Evolutionary conservation across 2,329 filamentous ascomycete species (phyloP).

Genomic region (Aspergillus sp.): DNA sequence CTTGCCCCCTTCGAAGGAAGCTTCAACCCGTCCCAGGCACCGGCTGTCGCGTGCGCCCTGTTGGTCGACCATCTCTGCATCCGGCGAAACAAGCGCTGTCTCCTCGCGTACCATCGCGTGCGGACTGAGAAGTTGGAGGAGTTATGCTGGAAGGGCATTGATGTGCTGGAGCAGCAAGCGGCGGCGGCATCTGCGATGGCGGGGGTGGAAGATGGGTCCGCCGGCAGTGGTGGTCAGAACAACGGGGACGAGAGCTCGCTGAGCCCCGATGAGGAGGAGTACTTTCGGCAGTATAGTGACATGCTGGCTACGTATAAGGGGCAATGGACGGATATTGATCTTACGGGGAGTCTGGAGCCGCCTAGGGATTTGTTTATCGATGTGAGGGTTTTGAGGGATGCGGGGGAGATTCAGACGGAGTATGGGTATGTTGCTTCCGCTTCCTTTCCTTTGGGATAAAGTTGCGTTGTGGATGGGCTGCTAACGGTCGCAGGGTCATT

Average conservation of each 20-base stretch:
- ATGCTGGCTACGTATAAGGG: slow-evolving; percentile 95
- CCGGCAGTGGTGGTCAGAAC: slow-evolving; percentile 21
- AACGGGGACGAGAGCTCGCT: slow-evolving; percentile 64
- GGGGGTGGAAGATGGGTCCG: slow-evolving; percentile 19
- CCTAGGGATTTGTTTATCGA: slow-evolving; percentile 97
- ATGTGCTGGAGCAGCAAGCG: slow-evolving; percentile 70
- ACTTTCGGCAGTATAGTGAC: slow-evolving; percentile 87
- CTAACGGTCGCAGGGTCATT: slow-evolving; percentile 66
- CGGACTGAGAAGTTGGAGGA: slow-evolving; percentile 89
- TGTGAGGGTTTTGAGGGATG: slow-evolving; percentile 91
- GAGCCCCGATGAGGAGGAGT: slow-evolving; percentile 95
- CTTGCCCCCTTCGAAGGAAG: slow-evolving; percentile 79
- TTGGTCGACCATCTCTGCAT: slow-evolving; percentile 94
- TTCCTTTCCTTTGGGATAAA: background rate
- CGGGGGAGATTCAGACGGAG: slow-evolving; percentile 97
- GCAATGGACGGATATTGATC: slow-evolving; percentile 95
- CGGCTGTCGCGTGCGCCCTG: slow-evolving; percentile 80
- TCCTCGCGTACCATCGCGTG: slow-evolving; percentile 90
- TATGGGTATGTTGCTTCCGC: slow-evolving; percentile 70
- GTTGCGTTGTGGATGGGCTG: background rate
- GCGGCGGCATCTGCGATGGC: slow-evolving; percentile 48
- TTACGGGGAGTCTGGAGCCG: slow-evolving; percentile 90
- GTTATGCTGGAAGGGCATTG: slow-evolving; percentile 86
- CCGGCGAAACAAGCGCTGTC: slow-evolving; percentile 91
- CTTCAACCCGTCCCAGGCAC: slow-evolving; percentile 81